Evolutionary conservation across 148 eudicot species (phyloP), one percentile per base, ranked within the genome.

Genomic region (Silene uniflora): DNA sequence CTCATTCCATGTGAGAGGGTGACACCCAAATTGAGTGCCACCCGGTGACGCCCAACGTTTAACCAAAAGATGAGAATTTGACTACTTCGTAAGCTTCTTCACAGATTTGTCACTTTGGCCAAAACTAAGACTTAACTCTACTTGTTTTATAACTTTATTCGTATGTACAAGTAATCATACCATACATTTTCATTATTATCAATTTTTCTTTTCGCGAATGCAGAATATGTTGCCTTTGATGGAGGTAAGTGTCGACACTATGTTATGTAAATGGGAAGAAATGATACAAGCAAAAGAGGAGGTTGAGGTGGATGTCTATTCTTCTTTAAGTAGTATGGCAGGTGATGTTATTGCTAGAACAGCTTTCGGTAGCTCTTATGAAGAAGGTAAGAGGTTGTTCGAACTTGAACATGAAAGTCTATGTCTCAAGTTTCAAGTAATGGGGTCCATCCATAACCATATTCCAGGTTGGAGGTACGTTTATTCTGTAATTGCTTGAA

Each of bases 201-300:
- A 6, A 29, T 4, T 62, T 42, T 0, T 12, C 3, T 16, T 16
- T 5, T 47, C 8, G 5, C 6, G 7, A 16, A 25, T 67, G 78
- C 18, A 76, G 78, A 56, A 7, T 9, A 46, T 67, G 68, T 22
- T 68, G 24, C 78, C 78, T 4, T 9, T 76, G 49, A 76, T 76
- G 78, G 54, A 76, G 12, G 25, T 10, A 32, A 76, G 78, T 35
- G 60, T 58, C 0, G 66, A 67, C 54, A 42, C 1, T 12, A 76
- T 76, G 72, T 68, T 76, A 55, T 12, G 46, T 68, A 54, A 66
- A 66, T 75, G 78, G 78, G 78, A 75, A 18, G 72, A 75, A 52
- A 49, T 66, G 71, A 22, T 76, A 16, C 21, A 19, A 55, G 55
- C 0, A 39, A 58, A 76, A 68, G 73, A 46, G 39, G 23, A 27